Conservation (phyloP, 1,284 basidiomycete species). For the Cutaneotrichosporon cavernicola region DNA sequence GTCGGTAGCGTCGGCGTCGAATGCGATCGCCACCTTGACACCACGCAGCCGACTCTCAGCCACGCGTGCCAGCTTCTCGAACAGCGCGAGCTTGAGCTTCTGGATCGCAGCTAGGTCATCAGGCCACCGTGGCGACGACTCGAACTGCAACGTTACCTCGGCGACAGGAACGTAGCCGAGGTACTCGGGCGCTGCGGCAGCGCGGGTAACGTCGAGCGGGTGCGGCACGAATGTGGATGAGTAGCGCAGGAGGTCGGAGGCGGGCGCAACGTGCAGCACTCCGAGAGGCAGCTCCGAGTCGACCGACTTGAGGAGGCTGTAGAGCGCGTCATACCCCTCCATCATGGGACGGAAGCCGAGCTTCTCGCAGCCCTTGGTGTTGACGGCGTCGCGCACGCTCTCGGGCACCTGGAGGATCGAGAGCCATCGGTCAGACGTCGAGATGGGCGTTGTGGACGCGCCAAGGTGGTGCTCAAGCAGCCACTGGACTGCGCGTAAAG, state of each 20-base stretch:
- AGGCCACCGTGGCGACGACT: constrained; percentile 89
- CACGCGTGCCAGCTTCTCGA: constrained; percentile 69
- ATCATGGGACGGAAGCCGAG: constrained; percentile 75
- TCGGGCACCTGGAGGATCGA: constrained; percentile 62
- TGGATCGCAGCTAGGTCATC: constrained; percentile 91
- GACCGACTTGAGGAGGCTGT: constrained; percentile 72
- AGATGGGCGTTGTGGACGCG: constrained; percentile 54
- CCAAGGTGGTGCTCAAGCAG: constrained; percentile 74
- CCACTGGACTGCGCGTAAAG: constrained; percentile 70
- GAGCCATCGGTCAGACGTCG: constrained; percentile 61
- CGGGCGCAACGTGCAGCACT: constrained; percentile 69
- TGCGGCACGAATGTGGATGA: constrained; percentile 72
- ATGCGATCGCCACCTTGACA: constrained; percentile 56
- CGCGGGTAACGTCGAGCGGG: constrained; percentile 59
- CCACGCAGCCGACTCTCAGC: constrained; percentile 61
- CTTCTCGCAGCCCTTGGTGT: constrained; percentile 54
- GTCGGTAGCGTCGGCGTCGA: constrained; percentile 61
- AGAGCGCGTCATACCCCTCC: constrained; percentile 75
- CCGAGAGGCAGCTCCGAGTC: constrained; percentile 77
- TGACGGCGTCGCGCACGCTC: constrained; percentile 55
- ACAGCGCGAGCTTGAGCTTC: constrained; percentile 90
- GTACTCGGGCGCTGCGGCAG: constrained; percentile 56
- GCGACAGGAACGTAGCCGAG: constrained; percentile 69
- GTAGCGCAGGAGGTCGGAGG: constrained; percentile 74
- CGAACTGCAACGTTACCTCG: constrained; percentile 78